These are phyloP conservation scores for Chondrostereum purpureum DNA, from an alignment of 1,284 basidiomycete species.

Conservation along the genomic window DNA sequence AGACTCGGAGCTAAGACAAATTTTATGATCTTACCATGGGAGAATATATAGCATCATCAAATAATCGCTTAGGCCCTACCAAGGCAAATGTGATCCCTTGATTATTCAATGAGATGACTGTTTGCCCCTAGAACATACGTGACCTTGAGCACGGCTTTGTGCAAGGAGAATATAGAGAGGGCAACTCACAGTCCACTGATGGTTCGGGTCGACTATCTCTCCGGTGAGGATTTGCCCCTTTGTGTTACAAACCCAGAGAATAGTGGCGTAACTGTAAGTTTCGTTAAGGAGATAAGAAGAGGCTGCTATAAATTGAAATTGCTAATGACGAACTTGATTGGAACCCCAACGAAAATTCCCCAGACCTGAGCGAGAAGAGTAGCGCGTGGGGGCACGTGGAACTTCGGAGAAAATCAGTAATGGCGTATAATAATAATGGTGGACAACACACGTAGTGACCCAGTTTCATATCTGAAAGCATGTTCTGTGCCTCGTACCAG, in stretches of 20 bases:
- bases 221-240: conserved; percentile 18
- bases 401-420: conserved; percentile 7
- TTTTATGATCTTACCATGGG: conserved; percentile 9
- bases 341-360: conserved; percentile 20
- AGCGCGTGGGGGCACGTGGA: conserved; percentile 20
- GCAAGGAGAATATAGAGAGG: not conserved
- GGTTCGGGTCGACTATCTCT: conserved; percentile 16
- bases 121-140: conserved; percentile 15
- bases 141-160: not conserved
- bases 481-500: conserved; percentile 22
- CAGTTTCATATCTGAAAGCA: conserved; percentile 23
- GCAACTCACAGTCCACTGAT: conserved; percentile 19
- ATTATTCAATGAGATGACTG: conserved; percentile 20
- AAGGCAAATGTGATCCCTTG: conserved; percentile 20
- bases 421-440: not conserved
- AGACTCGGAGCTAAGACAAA: not conserved
- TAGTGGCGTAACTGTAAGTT: conserved; percentile 15
- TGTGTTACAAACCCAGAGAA: conserved; percentile 16
- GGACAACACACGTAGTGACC: conserved; percentile 13
- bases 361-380: conserved; percentile 19
- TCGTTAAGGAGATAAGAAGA: not conserved
- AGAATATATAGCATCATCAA: conserved; percentile 18
- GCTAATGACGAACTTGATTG: conserved; percentile 16
- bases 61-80: conserved; percentile 18
- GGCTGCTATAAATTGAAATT: not conserved